These are phyloP conservation scores for Cinnamomum chago DNA, from an alignment of 164 flowering plant genomes.

Conservation along the genomic window DNA sequence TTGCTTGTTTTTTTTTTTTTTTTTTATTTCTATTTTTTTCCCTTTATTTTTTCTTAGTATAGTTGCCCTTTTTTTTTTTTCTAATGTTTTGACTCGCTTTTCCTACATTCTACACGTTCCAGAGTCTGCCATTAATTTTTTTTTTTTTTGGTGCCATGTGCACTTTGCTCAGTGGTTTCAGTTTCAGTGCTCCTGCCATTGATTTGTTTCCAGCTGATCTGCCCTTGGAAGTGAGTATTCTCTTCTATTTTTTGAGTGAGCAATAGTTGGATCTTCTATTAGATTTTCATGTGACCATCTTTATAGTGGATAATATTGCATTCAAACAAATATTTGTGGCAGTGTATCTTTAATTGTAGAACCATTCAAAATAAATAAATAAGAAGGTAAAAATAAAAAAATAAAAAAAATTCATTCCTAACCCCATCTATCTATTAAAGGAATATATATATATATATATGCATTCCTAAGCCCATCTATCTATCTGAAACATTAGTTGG, in stretches of 20 bases:
- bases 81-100: background rate
- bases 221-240: constrained; percentile 10
- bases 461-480: too few relatives aligned
- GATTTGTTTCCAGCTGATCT: constrained; percentile 38
- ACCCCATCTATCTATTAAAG: too few relatives aligned
- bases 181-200: constrained; percentile 45
- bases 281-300: background rate
- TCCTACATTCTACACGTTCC: background rate
- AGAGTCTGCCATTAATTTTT: background rate
- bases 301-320: too few relatives aligned
- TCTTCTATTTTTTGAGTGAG: background rate
- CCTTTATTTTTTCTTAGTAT: background rate
- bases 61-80: background rate
- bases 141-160: too few relatives aligned
- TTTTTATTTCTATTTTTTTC: too few relatives aligned
- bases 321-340: background rate
- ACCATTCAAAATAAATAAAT: background rate
- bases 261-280: background rate
- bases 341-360: background rate
- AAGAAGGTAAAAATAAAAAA: too few relatives aligned
- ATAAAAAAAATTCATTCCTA: too few relatives aligned
- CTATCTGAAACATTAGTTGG: too few relatives aligned
- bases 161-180: constrained; percentile 23
- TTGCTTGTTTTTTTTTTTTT: background rate
- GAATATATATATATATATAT: too few relatives aligned